Evolutionary conservation across 768 basidiomycete genomes (phyloP).

Genomic region (Austroboletus eburneus): DNA sequence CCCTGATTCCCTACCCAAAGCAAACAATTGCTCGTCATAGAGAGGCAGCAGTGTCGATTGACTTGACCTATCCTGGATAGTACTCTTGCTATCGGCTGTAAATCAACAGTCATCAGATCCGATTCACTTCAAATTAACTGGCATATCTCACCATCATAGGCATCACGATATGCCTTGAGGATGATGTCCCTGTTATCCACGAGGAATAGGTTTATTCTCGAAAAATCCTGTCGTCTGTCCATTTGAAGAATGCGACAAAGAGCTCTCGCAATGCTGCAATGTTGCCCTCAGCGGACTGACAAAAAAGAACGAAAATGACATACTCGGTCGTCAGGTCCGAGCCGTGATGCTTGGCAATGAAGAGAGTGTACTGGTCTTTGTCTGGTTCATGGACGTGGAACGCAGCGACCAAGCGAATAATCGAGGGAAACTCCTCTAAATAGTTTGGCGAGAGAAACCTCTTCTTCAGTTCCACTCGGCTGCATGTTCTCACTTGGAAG

Average conservation of each 20-base stretch:
- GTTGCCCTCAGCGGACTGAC: neutral
- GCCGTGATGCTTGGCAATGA: neutral
- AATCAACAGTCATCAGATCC: neutral
- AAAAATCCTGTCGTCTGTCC: neutral
- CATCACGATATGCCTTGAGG: neutral
- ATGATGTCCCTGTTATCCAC: too few relatives aligned
- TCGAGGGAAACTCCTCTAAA: neutral
- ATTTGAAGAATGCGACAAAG: neutral
- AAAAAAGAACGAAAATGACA: neutral
- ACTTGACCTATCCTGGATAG: too few relatives aligned
- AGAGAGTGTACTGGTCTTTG: neutral
- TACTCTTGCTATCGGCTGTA: too few relatives aligned
- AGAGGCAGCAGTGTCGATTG: too few relatives aligned
- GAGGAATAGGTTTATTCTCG: neutral
- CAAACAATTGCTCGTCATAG: too few relatives aligned
- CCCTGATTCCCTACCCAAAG: too few relatives aligned
- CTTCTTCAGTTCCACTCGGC: neutral
- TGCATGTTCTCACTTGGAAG: neutral
- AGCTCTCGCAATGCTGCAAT: neutral
- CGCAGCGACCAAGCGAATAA: neutral
- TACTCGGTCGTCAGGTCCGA: neutral
- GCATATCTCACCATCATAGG: too few relatives aligned
- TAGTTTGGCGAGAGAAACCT: neutral
- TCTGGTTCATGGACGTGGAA: neutral
- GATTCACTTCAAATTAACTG: neutral